Conservation (phyloP, 495 filamentous ascomycete species). For the Talaromyces ruber region DNA sequence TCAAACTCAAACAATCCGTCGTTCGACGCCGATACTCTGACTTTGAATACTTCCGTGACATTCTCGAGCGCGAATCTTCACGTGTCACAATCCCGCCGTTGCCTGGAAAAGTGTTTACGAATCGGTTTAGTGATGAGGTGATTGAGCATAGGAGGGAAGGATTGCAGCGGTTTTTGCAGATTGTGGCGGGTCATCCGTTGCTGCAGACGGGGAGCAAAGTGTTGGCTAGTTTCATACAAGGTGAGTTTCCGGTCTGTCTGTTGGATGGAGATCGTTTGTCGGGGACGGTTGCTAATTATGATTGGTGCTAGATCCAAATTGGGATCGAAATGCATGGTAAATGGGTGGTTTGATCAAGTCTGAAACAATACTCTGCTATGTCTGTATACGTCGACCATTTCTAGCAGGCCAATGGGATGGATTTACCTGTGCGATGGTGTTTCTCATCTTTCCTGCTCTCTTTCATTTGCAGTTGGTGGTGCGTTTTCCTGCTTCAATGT, state of each 20-base stretch:
- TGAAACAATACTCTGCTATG: background rate
- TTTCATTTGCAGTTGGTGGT: background rate
- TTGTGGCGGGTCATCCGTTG: constrained; percentile 92
- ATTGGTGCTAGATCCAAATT: constrained; percentile 53
- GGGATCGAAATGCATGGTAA: constrained; percentile 73
- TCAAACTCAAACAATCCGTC: constrained; percentile 73
- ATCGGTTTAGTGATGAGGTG: constrained; percentile 95
- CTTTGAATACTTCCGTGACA: constrained; percentile 98
- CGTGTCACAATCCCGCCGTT: constrained; percentile 93
- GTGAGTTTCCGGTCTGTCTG: too few relatives aligned
- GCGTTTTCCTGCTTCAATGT: background rate
- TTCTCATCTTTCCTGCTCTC: background rate
- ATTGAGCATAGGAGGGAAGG: constrained; percentile 92
- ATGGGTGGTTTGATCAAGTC: background rate
- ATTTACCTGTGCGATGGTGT: background rate
- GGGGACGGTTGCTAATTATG: background rate
- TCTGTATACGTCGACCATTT: background rate
- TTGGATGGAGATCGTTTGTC: too few relatives aligned
- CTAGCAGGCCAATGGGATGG: background rate
- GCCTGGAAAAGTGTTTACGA: constrained; percentile 96
- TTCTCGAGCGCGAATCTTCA: constrained; percentile 89
- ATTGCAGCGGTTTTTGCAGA: constrained; percentile 91
- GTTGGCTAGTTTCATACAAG: constrained; percentile 89
- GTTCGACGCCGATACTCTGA: constrained; percentile 94
- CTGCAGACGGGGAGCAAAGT: constrained; percentile 98